A percentile compares a stretch with the other conserved stretches of the same genome.
phyloP scores from a whole-genome alignment of 305 asterid genomes.

The Solanum hybrid region DNA sequence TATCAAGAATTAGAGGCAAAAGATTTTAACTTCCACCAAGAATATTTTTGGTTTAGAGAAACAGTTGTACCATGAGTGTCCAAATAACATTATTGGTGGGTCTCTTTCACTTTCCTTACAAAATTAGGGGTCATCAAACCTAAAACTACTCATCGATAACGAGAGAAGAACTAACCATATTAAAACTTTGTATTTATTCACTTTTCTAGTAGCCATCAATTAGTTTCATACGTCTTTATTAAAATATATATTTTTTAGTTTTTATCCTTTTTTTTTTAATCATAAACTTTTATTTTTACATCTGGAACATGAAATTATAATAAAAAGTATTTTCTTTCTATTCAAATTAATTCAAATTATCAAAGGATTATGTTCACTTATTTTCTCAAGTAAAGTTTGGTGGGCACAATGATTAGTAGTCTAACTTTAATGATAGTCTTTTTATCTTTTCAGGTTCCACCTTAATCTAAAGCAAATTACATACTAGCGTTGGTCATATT shows the following conservation, averaged over 20 bases:
- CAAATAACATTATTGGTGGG: slow-evolving; percentile 12
- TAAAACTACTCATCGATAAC: not conserved
- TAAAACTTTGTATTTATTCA: not conserved
- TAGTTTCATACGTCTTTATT: not conserved
- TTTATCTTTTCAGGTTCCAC: not conserved
- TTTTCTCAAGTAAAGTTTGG: slow-evolving; percentile 11
- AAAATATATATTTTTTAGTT: not conserved
- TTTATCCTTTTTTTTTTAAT: not conserved
- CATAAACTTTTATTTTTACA: not conserved
- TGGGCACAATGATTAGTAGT: slow-evolving; percentile 20
- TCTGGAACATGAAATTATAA: not conserved
- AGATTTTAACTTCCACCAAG: slow-evolving; percentile 7
- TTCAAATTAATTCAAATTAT: not conserved
- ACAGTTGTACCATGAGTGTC: not conserved
- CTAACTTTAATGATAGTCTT: slow-evolving; percentile 5
- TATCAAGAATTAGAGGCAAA: slow-evolving; percentile 10
- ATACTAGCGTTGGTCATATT: not conserved
- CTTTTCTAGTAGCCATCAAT: not conserved
- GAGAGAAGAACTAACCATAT: not conserved
- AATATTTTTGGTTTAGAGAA: slow-evolving; percentile 5
- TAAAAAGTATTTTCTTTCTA: not conserved
- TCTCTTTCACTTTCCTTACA: not conserved
- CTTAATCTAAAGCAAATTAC: slow-evolving; percentile 4
- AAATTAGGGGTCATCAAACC: not conserved
- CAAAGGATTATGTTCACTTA: not conserved